Evolutionary conservation across 2,329 filamentous ascomycete genomes (phyloP).

Genomic region (Lasiodiplodia sp.): DNA sequence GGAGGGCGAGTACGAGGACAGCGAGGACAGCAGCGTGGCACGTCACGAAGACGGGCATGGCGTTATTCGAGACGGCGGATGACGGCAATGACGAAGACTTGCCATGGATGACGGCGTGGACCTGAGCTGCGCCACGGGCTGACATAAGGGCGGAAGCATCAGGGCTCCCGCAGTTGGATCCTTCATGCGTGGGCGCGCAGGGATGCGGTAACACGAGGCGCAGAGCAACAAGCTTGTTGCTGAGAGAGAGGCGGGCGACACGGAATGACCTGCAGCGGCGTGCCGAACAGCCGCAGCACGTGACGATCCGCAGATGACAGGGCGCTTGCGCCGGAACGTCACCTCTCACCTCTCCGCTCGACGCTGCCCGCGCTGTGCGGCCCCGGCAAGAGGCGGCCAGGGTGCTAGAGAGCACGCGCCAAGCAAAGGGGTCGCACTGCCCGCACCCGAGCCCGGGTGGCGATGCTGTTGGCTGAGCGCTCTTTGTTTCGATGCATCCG

Average conservation of each 20-base stretch:
- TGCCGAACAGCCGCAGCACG: constrained; percentile 25
- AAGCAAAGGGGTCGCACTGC: constrained; percentile 21
- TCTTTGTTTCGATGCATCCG: constrained; percentile 19
- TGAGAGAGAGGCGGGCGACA: constrained; percentile 5
- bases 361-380: constrained; percentile 15
- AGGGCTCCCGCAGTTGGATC: constrained; percentile 11
- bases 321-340: constrained; percentile 13
- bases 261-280: constrained; percentile 13
- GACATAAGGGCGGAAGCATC: constrained; percentile 20
- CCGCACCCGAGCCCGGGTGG: constrained; percentile 12
- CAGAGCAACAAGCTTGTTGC: not conserved
- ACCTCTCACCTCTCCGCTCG: constrained; percentile 7
- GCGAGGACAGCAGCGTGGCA: constrained; percentile 23
- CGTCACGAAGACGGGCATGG: constrained; percentile 19
- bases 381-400: not conserved
- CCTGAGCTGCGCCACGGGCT: constrained; percentile 29
- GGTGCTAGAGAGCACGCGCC: constrained; percentile 6
- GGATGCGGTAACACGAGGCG: not conserved
- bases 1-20: constrained; percentile 6
- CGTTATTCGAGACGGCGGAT: constrained; percentile 24
- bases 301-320: constrained; percentile 7
- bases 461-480: constrained; percentile 13
- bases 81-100: constrained; percentile 11
- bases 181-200: not conserved
- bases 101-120: constrained; percentile 13